Percentiles rank a stretch among this genome's conserved stretches.
phyloP scores from a whole-genome alignment of 306 rosid species.

The Vigna hirtella region DNA sequence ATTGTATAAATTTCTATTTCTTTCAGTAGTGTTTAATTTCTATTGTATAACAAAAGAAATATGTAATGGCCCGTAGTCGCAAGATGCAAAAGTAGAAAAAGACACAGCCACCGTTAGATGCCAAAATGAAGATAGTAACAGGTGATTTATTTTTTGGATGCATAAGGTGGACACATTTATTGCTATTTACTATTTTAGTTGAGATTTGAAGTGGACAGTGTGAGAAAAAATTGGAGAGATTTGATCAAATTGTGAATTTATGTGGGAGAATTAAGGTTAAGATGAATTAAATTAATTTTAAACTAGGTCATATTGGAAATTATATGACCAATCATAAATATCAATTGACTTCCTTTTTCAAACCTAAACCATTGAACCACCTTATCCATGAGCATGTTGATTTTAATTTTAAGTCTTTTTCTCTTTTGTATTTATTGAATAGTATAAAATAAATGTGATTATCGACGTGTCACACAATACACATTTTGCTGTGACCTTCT shows the following conservation, averaged over 20 bases:
- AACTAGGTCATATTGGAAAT: neutral
- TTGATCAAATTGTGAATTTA: neutral
- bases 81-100: neutral
- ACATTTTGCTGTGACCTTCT: neutral
- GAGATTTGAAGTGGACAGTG: neutral
- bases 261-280: neutral
- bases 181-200: conserved; percentile 2
- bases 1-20: too few species aligned
- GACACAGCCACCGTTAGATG: neutral
- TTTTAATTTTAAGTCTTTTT: neutral
- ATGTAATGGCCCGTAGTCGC: neutral
- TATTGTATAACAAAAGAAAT: neutral
- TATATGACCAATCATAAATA: neutral
- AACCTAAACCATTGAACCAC: conserved; percentile 15
- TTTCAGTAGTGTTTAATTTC: too few species aligned
- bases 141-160: neutral
- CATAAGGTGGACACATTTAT: conserved; percentile 23
- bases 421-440: neutral
- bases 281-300: neutral
- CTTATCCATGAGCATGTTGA: neutral
- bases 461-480: conserved; percentile 24
- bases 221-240: neutral
- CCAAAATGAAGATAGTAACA: neutral
- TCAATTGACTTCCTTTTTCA: neutral
- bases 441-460: neutral